Conservation (phyloP, 1,139 yeast genomes). For the Suhomyces terraborum region DNA sequence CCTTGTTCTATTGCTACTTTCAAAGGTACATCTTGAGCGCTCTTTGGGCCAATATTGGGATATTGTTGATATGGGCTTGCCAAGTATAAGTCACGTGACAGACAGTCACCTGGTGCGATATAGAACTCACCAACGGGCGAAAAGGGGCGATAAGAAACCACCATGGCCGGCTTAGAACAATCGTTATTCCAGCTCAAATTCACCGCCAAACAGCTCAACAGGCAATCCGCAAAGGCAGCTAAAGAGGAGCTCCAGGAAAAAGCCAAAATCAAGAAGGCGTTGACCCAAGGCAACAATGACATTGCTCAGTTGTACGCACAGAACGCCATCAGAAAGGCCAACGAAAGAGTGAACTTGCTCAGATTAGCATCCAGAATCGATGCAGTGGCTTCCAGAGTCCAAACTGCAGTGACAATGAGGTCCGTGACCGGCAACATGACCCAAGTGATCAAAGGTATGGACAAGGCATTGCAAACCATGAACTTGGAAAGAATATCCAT, state of each 20-base stretch:
- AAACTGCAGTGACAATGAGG: conserved; percentile 97
- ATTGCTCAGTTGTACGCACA: conserved; percentile 95
- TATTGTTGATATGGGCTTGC: too few species aligned
- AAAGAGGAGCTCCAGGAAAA: conserved; percentile 89
- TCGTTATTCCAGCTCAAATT: conserved; percentile 59
- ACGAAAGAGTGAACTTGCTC: conserved; percentile 80
- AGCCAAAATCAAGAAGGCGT: conserved; percentile 86
- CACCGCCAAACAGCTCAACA: conserved; percentile 88
- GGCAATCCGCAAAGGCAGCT: conserved; percentile 88
- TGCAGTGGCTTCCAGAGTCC: conserved; percentile 94
- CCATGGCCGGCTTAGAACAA: conserved; percentile 52
- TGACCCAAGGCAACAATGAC: conserved; percentile 84
- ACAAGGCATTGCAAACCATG: conserved; percentile 93
- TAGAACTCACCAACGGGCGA: not conserved
- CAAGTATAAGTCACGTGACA: not conserved
- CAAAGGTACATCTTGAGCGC: too few species aligned
- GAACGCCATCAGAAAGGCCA: conserved; percentile 89
- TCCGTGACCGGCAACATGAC: conserved; percentile 94
- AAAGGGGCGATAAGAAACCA: conserved; percentile 7
- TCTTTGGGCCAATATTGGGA: too few species aligned
- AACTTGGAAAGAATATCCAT: conserved; percentile 87
- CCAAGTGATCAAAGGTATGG: conserved; percentile 93
- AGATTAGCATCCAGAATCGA: conserved; percentile 88
- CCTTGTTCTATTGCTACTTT: too few species aligned
- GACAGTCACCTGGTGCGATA: not conserved